Conservation (phyloP, 2,329 filamentous ascomycete species). For the Chaetomiaceae sp. region DNA sequence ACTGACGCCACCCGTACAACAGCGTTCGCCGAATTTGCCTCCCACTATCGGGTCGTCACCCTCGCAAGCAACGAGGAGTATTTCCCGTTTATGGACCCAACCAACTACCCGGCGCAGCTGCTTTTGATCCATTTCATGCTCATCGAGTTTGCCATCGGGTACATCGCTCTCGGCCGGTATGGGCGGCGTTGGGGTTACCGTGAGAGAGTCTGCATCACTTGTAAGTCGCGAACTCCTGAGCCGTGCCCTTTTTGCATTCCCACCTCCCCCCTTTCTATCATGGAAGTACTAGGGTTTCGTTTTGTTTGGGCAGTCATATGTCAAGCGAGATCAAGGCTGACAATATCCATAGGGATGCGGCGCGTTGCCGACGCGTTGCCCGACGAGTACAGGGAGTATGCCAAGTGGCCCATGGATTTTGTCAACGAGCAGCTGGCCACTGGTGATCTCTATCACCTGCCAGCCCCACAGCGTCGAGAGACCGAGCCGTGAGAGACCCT, state of each 20-base stretch:
- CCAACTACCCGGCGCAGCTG: slow-evolving; percentile 30
- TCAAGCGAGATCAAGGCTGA: too few relatives aligned
- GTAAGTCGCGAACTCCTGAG: too few relatives aligned
- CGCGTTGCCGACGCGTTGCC: slow-evolving; percentile 15
- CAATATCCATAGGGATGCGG: slow-evolving; percentile 10
- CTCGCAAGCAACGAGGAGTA: slow-evolving; percentile 29
- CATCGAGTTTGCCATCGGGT: slow-evolving; percentile 22
- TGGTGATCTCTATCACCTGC: not conserved
- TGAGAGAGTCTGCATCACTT: slow-evolving; percentile 14
- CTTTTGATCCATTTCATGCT: slow-evolving; percentile 35
- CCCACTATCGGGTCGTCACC: slow-evolving; percentile 27
- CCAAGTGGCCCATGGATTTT: slow-evolving; percentile 19
- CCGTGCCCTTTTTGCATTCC: too few relatives aligned
- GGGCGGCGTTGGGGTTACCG: slow-evolving; percentile 17
- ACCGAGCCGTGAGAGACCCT: too few relatives aligned
- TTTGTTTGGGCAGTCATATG: too few relatives aligned
- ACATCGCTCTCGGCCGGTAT: slow-evolving; percentile 12
- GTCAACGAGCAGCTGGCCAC: not conserved
- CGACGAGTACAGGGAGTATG: slow-evolving; percentile 15
- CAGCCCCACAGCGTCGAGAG: too few relatives aligned
- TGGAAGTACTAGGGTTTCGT: too few relatives aligned
- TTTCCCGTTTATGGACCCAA: slow-evolving; percentile 26
- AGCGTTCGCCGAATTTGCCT: slow-evolving; percentile 24
- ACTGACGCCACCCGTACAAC: slow-evolving; percentile 1
- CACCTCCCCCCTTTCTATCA: too few relatives aligned